Evolutionary conservation across 306 rosid species (phyloP).

Genomic region (Malus sieversii): DNA sequence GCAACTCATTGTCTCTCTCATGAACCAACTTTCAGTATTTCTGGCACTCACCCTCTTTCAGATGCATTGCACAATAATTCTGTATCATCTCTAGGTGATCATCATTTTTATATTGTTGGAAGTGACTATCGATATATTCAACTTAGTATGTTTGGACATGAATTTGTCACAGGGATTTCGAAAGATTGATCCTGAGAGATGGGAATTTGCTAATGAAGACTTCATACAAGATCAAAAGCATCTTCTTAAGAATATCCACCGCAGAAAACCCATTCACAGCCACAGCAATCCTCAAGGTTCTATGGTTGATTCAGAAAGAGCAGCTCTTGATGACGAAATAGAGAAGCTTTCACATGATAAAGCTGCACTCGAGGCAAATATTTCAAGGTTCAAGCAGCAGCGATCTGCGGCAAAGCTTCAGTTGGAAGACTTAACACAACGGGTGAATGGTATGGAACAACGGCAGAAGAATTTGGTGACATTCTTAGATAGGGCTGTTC

Average conservation of each 20-base stretch:
- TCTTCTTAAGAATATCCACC: constrained; percentile 88
- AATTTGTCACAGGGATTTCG: constrained; percentile 69
- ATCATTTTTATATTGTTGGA: not conserved
- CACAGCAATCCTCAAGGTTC: constrained; percentile 92
- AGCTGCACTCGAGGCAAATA: constrained; percentile 55
- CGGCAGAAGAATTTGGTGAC: constrained; percentile 57
- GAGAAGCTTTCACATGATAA: constrained; percentile 68
- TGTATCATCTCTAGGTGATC: not conserved
- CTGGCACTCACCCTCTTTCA: not conserved
- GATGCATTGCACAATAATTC: not conserved
- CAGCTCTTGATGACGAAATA: constrained; percentile 77
- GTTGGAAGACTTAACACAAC: constrained; percentile 47
- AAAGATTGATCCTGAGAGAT: constrained; percentile 80
- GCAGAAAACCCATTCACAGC: constrained; percentile 96
- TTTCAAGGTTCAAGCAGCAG: constrained; percentile 50
- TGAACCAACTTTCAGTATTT: not conserved
- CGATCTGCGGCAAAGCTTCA: constrained; percentile 48
- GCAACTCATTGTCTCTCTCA: not conserved
- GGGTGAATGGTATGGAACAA: constrained; percentile 52
- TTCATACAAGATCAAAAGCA: constrained; percentile 85
- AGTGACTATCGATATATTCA: not conserved
- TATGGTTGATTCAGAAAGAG: constrained; percentile 69
- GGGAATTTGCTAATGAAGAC: constrained; percentile 97
- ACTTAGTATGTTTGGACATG: not conserved
- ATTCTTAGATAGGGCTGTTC: constrained; percentile 60